Percentiles rank a stretch among this genome's conserved stretches.
Conservation (phyloP, 306 rosid genomes). For the Cicer arietinum region DNA sequence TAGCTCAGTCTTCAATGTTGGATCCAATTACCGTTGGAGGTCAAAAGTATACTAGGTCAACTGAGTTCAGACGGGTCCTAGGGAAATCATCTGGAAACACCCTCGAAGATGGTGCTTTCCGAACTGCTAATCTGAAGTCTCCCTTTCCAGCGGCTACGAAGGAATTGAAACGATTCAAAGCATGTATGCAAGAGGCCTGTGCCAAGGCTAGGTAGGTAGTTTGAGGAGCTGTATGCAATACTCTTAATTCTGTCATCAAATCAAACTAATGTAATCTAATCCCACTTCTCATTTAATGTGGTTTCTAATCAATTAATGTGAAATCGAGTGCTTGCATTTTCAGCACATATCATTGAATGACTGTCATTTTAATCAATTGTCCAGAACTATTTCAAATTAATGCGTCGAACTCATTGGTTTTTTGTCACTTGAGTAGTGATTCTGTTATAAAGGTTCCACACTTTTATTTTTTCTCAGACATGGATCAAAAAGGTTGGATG, state of each 20-base stretch:
- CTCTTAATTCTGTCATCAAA: slow-evolving; percentile 35
- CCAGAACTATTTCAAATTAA: slow-evolving; percentile 30
- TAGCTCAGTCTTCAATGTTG: slow-evolving; percentile 60
- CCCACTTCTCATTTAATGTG: slow-evolving; percentile 23
- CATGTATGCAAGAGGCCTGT: slow-evolving; percentile 60
- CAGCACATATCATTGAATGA: slow-evolving; percentile 25
- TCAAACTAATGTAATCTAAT: slow-evolving; percentile 24
- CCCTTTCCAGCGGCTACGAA: slow-evolving; percentile 63
- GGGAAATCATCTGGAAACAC: slow-evolving; percentile 67
- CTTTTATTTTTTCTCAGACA: slow-evolving; percentile 56
- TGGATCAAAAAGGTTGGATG: slow-evolving; percentile 70
- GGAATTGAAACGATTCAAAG: slow-evolving; percentile 73
- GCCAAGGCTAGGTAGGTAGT: slow-evolving; percentile 87
- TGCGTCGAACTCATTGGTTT: slow-evolving; percentile 19
- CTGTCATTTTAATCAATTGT: slow-evolving; percentile 25
- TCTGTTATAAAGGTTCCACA: slow-evolving; percentile 45
- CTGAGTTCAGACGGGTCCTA: slow-evolving; percentile 63
- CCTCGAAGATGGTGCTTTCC: slow-evolving; percentile 67
- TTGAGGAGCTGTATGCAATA: slow-evolving; percentile 39
- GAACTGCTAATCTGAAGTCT: slow-evolving; percentile 65
- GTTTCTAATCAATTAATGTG: slow-evolving; percentile 18
- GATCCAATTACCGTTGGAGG: slow-evolving; percentile 70
- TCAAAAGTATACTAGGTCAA: slow-evolving; percentile 54
- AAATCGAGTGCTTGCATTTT: slow-evolving; percentile 33
- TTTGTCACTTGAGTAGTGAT: slow-evolving; percentile 37